Percentiles rank a stretch among this genome's conserved stretches.
phyloP scores from a whole-genome alignment of 2,329 filamentous ascomycete genomes.

The Diaporthe sp. region DNA sequence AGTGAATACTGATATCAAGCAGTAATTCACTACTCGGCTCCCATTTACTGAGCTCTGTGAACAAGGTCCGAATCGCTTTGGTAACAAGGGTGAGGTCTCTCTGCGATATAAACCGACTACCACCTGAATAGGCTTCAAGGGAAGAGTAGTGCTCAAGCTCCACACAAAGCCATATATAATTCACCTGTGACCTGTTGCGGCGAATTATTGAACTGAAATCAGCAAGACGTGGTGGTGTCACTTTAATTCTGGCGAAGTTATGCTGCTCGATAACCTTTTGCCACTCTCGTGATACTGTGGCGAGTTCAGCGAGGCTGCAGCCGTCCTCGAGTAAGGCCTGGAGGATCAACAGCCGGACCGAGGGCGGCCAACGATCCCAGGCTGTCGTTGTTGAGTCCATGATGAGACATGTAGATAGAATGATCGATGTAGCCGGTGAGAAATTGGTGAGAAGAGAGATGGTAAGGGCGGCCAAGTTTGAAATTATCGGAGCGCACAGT shows the following conservation, averaged over 20 bases:
- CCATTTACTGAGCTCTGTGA: conserved; percentile 43
- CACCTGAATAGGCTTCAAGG: conserved; percentile 26
- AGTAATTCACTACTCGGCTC: conserved; percentile 31
- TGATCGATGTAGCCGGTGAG: no score
- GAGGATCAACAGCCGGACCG: conserved; percentile 41
- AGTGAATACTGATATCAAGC: conserved; percentile 1
- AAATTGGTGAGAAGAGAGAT: background rate
- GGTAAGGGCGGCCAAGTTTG: background rate
- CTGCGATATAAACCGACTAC: conserved; percentile 36
- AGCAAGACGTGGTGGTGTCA: conserved; percentile 42
- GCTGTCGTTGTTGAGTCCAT: background rate
- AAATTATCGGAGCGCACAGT: background rate
- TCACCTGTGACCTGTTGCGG: conserved; percentile 42
- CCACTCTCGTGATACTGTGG: conserved; percentile 46
- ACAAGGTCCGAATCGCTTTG: conserved; percentile 37
- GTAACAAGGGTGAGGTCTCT: conserved; percentile 33
- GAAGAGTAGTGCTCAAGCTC: conserved; percentile 45
- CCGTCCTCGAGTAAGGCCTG: conserved; percentile 38
- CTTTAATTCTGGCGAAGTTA: conserved; percentile 44
- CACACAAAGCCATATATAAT: conserved; percentile 44
- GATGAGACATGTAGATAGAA: background rate
- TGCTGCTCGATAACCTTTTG: conserved; percentile 43
- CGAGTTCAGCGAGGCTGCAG: conserved; percentile 38
- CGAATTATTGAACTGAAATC: conserved; percentile 42
- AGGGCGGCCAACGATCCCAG: conserved; percentile 38